Base-by-base conservation (phyloP, 2,329 filamentous ascomycete species). In the Pseudopyrenochaeta lycopersici region DNA sequence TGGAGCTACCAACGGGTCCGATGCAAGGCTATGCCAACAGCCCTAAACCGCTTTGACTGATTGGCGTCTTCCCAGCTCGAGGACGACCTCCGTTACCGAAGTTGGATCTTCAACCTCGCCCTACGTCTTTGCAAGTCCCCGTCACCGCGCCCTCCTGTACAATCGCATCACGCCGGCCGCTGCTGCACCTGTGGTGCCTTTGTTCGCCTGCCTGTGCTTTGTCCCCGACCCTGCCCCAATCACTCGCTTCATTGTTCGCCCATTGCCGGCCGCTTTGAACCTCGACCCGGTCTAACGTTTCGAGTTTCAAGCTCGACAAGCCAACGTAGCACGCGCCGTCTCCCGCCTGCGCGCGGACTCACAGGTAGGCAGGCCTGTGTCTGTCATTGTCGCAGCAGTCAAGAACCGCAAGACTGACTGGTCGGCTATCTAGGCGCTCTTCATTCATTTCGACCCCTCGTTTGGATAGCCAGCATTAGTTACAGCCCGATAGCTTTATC, bases 261-360 rank as follows among this genome's bases (percentile, higher is more conserved):
- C 53, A 52, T 54, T 45, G 51, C 59, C 60, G 48, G 44, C 66
- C 58, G 64, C 68, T 62, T 65, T 65, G 68, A 69, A 66, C 69
- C 69, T 65, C 66, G 58, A 62, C 23, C 39, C 52, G 56, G 62
- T 69, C 66, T 60, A 67, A 74, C 72, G 68, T 71, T 70, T 67
- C 67, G 70, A 71, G 74, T 76, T 75, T 76, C 72, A 72, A 68
- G 59, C 62, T 67, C 67, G 50, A 63, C 66, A 60, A 66, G 58
- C 62, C 64, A 63, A 62, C 68, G 67, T 66, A 68, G 67, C 74
- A 76, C 72, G 67, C 72, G 64, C 63, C 66, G 56, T 61, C 63
- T 51, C 58, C 58, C 60, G 60, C 66, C 66, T 63, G 67, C 63
- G 56, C 54, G 51, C 62, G 47, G 54, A 67, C 61, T 65, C 63